Evolutionary conservation across 1,139 yeast genomes (phyloP).

Genomic region (Yamadazyma mexicana): DNA sequence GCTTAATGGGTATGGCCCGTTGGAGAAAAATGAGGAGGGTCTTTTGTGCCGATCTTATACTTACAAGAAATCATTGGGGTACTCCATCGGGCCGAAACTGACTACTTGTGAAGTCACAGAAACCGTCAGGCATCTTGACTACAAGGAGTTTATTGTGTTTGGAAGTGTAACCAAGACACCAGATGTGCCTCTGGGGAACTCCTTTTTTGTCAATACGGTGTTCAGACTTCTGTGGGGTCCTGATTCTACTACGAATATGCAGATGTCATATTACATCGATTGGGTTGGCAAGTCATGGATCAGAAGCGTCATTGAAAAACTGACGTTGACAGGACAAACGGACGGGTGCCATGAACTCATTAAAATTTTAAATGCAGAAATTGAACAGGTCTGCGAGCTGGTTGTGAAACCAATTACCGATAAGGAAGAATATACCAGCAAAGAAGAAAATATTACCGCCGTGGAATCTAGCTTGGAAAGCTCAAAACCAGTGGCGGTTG

Average conservation of each 20-base stretch:
- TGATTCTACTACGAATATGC: constrained; percentile 39
- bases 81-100: constrained; percentile 58
- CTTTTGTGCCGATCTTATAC: constrained; percentile 35
- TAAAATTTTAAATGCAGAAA: constrained; percentile 28
- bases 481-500: neutral
- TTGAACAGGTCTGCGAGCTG: constrained; percentile 4
- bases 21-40: constrained; percentile 34
- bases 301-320: constrained; percentile 53
- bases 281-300: constrained; percentile 64
- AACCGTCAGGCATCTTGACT: constrained; percentile 41
- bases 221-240: constrained; percentile 51
- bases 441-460: neutral
- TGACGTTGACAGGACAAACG: constrained; percentile 48
- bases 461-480: neutral
- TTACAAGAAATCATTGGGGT: constrained; percentile 50
- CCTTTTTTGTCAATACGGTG: constrained; percentile 51
- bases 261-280: constrained; percentile 44
- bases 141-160: constrained; percentile 35
- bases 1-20: constrained; percentile 40
- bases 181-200: constrained; percentile 60
- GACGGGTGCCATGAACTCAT: constrained; percentile 37
- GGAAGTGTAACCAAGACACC: constrained; percentile 49
- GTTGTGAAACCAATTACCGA: neutral
- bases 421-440: neutral
- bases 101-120: constrained; percentile 54